phyloP scores from a whole-genome alignment of 257 asterid species.

The Avicennia marina region DNA sequence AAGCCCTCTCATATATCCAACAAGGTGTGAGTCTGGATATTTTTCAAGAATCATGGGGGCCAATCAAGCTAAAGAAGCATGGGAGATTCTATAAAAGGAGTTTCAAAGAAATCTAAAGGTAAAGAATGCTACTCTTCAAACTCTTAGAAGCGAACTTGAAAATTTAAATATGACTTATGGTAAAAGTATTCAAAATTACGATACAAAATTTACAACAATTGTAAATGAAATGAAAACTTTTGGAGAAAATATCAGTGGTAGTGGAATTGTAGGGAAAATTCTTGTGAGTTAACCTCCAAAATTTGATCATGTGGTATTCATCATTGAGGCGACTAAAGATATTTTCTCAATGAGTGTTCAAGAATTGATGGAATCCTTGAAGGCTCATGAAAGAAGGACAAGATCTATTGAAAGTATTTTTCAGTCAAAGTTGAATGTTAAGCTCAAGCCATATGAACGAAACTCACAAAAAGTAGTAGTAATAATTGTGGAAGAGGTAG shows the following conservation, averaged over 20 bases:
- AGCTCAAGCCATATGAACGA: neutral
- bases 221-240: neutral
- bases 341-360: neutral
- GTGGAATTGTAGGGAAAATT: neutral
- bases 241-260: neutral
- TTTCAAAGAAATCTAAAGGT: neutral
- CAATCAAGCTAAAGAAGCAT: neutral
- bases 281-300: neutral
- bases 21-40: neutral
- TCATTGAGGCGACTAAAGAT: neutral
- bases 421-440: neutral
- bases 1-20: neutral
- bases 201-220: neutral
- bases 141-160: neutral
- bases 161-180: neutral
- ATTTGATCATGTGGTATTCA: neutral
- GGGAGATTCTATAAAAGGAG: neutral
- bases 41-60: neutral
- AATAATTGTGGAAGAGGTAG: too few relatives aligned
- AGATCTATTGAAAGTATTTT: neutral
- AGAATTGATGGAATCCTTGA: neutral
- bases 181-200: neutral
- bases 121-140: neutral
- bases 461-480: neutral
- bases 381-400: neutral